Evolutionary conservation across 768 basidiomycete genomes (phyloP).

Genomic region (Lactarius evosmus): DNA sequence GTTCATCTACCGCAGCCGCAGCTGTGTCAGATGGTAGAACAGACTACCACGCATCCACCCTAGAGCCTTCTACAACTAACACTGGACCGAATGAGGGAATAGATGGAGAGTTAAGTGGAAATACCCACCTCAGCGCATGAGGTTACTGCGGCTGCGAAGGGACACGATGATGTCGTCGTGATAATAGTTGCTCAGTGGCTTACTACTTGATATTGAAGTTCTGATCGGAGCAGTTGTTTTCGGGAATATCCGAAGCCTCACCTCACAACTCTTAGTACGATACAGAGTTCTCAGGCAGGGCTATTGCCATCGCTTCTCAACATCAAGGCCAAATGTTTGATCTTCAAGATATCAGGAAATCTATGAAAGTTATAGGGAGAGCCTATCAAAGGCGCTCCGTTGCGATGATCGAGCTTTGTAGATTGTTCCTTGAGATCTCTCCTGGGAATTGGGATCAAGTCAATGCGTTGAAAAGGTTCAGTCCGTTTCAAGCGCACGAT

Average conservation of each 20-base stretch:
- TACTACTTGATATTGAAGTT: too few species aligned
- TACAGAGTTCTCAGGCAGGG: too few species aligned
- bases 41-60: not conserved
- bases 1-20: not conserved
- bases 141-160: not conserved
- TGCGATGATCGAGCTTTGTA: conserved; percentile 21
- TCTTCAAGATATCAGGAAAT: conserved; percentile 10
- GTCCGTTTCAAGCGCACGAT: not conserved
- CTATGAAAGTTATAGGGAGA: conserved; percentile 16
- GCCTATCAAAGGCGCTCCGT: conserved; percentile 23
- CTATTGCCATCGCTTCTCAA: too few species aligned
- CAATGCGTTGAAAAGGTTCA: conserved; percentile 21
- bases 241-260: not conserved
- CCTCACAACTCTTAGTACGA: too few species aligned
- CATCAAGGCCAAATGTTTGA: not conserved
- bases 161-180: not conserved
- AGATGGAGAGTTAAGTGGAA: not conserved
- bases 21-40: not conserved
- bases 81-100: not conserved
- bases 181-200: too few species aligned
- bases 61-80: not conserved
- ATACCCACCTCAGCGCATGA: not conserved
- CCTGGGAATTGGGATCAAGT: conserved; percentile 21
- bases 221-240: too few species aligned
- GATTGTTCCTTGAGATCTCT: conserved; percentile 24